Base-by-base conservation (phyloP, 2,329 filamentous ascomycete genomes). In the Scortechinia acanthostroma region DNA sequence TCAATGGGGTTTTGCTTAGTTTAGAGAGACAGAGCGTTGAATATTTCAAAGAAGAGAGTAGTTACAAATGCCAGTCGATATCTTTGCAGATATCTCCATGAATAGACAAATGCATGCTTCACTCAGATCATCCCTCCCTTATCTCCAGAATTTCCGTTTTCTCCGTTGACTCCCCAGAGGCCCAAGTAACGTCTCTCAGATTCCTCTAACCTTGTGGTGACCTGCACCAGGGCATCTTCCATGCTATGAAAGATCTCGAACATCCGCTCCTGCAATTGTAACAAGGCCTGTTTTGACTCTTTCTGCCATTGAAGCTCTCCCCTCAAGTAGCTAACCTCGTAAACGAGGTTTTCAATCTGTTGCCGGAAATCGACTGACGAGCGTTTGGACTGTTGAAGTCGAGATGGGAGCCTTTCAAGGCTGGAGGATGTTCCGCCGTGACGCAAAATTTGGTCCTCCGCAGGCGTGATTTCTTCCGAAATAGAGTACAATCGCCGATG, bases 241-340 rank as follows among this genome's bases (percentile, higher is more conserved):
- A 30, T 30, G 10, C n/a, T n/a, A 10, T 30, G 25, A n/a, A 30
- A 30, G 10, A n/a, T 30, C n/a, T 10, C n/a, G n/a, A 30, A 30
- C 25, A 30, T 30, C n/a, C 25, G 10, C n/a, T 30, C 10, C n/a
- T 30, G 25, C 10, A 30, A 30, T 30, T 30, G 10, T n/a, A 30
- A 30, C 10, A 30, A n/a, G n/a, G n/a, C n/a, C 25, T 30, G 25
- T n/a, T 30, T 30, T 30, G 25, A 30, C n/a, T 30, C 25, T 30
- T 30, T 30, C 10, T 30, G 25, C 25, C 25, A 30, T n/a, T 30
- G 25, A 10, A 30, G 25, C 25, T 30, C 25, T 10, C 10, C 25
- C n/a, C n/a, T 30, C n/a, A 30, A n/a, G n/a, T 30, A 30, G 25
- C 25, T 30, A n/a, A 30, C 25, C n/a, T 30, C 25, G 25, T 30